Base-by-base conservation (phyloP, 1,139 yeast genomes). In the Lodderomyces jiufengensis region DNA sequence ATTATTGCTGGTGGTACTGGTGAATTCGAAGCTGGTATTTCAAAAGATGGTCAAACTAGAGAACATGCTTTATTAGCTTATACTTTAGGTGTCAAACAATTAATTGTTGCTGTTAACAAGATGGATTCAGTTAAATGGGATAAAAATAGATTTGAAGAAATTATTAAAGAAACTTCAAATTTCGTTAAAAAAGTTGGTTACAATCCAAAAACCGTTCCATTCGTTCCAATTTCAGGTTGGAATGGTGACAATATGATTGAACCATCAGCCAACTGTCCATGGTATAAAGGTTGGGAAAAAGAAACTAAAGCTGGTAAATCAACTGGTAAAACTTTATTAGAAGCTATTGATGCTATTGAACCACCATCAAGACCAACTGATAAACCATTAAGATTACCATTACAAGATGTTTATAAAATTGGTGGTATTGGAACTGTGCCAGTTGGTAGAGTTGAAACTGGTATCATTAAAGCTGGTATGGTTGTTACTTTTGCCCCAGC, bases 341-440 rank as follows among this genome's bases (percentile, higher is more conserved):
- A 83, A 71, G 92, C 92, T 63, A 83, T 83, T 65, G 92, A 83
- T 65, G 78, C 90, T 61, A 78, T 84, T 64, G 90, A 82, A 68
- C 87, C 87, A 68, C 92, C 92, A 52, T 46, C 68, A 60, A 83
- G 92, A 76, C 92, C 92, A 68, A 73, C 84, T 59, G 88, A 83
- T 73, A 84, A 84, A 81, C 87, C 94, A 67, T 83, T 83, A 71
- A 84, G 92, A 77, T 84, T 83, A 64, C 90, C 92, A 68, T 79
- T 82, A 66, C 92, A 84, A 77, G 92, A 84, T 79, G 92, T 83
- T 58, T 83, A 84, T 88, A 83, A 82, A 86, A 83, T 83, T 61
- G 90, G 90, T 76, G 92, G 92, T 83, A 83, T 82, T 62, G 90
- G 94, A 59, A 83, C 94, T 66, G 94, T 84, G 76, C 92, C 94